phyloP scores from a whole-genome alignment of 2,329 filamentous ascomycete genomes.

The Curvularia eragrostidis region DNA sequence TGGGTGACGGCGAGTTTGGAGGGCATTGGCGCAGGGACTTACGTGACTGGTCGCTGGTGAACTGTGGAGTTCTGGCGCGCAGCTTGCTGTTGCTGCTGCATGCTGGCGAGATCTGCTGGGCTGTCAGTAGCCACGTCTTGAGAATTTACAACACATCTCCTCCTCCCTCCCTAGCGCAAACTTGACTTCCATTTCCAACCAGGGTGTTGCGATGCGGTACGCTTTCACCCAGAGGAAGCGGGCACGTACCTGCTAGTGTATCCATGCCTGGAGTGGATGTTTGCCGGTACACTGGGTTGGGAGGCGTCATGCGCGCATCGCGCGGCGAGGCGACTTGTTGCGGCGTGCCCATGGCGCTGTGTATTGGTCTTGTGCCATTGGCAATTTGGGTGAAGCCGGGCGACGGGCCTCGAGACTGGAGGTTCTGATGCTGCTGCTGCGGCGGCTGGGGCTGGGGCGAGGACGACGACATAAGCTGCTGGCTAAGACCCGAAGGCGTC shows the following conservation, averaged over 20 bases:
- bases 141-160: slow-evolving; percentile 2
- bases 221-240: slow-evolving; percentile 17
- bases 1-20: neutral
- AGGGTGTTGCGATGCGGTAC: neutral
- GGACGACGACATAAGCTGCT: slow-evolving; percentile 48
- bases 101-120: slow-evolving; percentile 53
- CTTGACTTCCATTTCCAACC: neutral
- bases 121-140: slow-evolving; percentile 12
- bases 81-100: slow-evolving; percentile 57
- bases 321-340: slow-evolving; percentile 38
- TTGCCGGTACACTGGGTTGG: slow-evolving; percentile 48
- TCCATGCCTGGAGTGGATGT: slow-evolving; percentile 58
- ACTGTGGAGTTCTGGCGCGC: slow-evolving; percentile 46
- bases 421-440: slow-evolving; percentile 43
- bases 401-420: slow-evolving; percentile 41
- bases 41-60: slow-evolving; percentile 48
- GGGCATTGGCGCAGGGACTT: slow-evolving; percentile 18
- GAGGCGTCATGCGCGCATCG: slow-evolving; percentile 44
- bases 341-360: slow-evolving; percentile 45
- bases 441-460: slow-evolving; percentile 42
- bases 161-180: slow-evolving; percentile 3
- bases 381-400: slow-evolving; percentile 36
- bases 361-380: slow-evolving; percentile 41
- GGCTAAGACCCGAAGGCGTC: slow-evolving; percentile 54
- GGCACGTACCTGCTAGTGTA: slow-evolving; percentile 53